A percentile compares a stretch with the other conserved stretches of the same genome.
phyloP scores from a whole-genome alignment of 1,139 yeast genomes.

The Protomyces lactucae-debilis region DNA sequence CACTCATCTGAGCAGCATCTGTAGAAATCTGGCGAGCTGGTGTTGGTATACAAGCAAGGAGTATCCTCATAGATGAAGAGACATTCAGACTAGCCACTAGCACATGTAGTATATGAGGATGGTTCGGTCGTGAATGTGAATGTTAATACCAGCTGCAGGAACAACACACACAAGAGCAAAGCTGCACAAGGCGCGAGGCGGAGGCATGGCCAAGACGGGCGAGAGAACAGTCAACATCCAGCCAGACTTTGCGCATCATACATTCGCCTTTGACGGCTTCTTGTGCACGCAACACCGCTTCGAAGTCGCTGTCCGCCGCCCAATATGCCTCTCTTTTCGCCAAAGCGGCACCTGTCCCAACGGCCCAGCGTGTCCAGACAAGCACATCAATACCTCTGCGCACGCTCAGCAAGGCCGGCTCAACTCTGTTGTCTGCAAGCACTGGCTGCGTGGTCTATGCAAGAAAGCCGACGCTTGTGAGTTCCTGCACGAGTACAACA shows the following conservation, averaged over 20 bases:
- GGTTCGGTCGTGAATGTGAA: constrained; percentile 9
- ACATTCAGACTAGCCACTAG: too few relatives aligned
- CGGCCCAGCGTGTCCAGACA: constrained; percentile 78
- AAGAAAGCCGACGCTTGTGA: constrained; percentile 97
- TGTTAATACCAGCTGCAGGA: constrained; percentile 8
- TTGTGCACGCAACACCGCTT: constrained; percentile 73
- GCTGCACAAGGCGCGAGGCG: neutral
- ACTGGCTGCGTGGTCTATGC: constrained; percentile 96
- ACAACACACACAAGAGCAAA: neutral
- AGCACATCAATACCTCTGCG: constrained; percentile 69
- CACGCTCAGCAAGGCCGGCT: constrained; percentile 47
- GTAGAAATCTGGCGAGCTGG: too few relatives aligned
- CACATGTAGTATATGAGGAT: too few relatives aligned
- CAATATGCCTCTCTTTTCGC: constrained; percentile 73
- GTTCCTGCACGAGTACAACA: constrained; percentile 87
- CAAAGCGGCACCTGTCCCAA: constrained; percentile 71
- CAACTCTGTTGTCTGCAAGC: constrained; percentile 73
- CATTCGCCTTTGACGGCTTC: constrained; percentile 78
- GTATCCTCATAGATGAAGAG: too few relatives aligned
- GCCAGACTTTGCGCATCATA: constrained; percentile 33
- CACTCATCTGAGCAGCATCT: neutral
- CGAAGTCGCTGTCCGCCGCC: constrained; percentile 84
- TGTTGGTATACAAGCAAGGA: too few relatives aligned
- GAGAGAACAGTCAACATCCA: neutral
- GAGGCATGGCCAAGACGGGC: neutral